Conservation (phyloP, 2,329 filamentous ascomycete species). For the Simplicillium sp. region DNA sequence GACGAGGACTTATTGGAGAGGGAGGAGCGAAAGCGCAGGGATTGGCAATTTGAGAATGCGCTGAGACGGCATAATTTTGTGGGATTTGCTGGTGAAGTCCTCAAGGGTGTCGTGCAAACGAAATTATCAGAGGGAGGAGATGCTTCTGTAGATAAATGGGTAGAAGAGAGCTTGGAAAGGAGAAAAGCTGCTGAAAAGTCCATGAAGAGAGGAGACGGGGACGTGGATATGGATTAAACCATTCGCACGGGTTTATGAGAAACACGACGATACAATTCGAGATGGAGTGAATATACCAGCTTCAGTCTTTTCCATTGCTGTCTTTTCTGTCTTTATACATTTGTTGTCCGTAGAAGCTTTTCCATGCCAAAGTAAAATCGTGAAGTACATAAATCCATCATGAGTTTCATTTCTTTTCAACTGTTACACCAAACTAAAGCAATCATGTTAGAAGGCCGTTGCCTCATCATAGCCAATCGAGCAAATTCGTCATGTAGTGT, state of each 20-base stretch:
- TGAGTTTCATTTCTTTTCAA: too few relatives aligned
- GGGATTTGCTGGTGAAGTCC: conserved; percentile 81
- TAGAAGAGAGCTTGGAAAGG: conserved; percentile 55
- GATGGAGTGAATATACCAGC: background rate
- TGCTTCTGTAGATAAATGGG: conserved; percentile 61
- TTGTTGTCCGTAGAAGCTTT: background rate
- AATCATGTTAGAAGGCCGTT: too few relatives aligned
- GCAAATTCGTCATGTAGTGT: background rate
- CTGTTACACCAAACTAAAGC: too few relatives aligned
- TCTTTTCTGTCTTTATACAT: background rate
- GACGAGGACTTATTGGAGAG: conserved; percentile 68
- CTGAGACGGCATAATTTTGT: conserved; percentile 91
- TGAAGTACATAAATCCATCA: too few relatives aligned
- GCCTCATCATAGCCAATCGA: background rate
- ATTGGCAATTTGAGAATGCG: conserved; percentile 94
- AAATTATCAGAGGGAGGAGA: conserved; percentile 61
- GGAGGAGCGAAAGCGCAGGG: conserved; percentile 74
- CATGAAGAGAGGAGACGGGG: conserved; percentile 22
- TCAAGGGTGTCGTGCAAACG: conserved; percentile 71
- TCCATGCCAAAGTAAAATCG: too few relatives aligned
- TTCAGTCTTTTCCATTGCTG: too few relatives aligned
- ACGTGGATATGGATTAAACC: conserved; percentile 29
- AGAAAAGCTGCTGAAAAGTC: conserved; percentile 31
- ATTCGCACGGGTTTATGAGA: background rate
- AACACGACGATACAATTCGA: background rate